Evolutionary conservation across 1,139 yeast species (phyloP).

Genomic region (Nakaseomyces bracarensis): DNA sequence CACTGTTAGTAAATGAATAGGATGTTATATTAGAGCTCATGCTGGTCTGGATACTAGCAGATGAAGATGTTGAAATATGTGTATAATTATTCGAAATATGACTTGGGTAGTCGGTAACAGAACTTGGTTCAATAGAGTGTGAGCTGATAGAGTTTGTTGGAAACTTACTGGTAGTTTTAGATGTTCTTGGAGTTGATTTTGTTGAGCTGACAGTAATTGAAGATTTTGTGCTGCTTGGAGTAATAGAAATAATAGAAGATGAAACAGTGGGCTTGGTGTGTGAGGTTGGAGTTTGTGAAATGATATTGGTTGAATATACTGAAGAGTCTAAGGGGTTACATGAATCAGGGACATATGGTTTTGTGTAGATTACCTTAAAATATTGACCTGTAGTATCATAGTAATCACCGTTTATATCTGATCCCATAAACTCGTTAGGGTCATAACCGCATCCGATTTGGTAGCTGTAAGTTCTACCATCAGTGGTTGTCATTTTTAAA

Average conservation of each 20-base stretch:
- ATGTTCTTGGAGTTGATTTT: background rate
- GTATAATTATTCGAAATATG: no score
- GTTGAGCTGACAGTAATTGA: background rate
- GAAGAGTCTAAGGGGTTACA: background rate
- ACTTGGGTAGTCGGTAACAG: no score
- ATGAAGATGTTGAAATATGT: no score
- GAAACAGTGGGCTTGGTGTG: background rate
- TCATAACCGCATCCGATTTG: slow-evolving; percentile 5
- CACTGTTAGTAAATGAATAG: no score
- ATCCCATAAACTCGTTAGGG: background rate
- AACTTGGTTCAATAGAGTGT: no score
- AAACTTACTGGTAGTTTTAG: no score
- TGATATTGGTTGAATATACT: background rate
- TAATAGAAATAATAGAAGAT: background rate
- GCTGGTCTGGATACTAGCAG: no score
- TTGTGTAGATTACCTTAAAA: background rate
- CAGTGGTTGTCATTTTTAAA: background rate
- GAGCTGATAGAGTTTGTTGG: no score
- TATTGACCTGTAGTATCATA: slow-evolving; percentile 2
- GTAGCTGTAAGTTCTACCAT: slow-evolving; percentile 2
- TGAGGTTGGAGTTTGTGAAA: background rate
- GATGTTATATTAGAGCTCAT: no score
- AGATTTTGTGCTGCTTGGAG: background rate
- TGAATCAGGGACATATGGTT: background rate
- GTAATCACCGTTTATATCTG: background rate